Base-by-base conservation (phyloP, 306 rosid genomes). In the Ochetophila trinervis region DNA sequence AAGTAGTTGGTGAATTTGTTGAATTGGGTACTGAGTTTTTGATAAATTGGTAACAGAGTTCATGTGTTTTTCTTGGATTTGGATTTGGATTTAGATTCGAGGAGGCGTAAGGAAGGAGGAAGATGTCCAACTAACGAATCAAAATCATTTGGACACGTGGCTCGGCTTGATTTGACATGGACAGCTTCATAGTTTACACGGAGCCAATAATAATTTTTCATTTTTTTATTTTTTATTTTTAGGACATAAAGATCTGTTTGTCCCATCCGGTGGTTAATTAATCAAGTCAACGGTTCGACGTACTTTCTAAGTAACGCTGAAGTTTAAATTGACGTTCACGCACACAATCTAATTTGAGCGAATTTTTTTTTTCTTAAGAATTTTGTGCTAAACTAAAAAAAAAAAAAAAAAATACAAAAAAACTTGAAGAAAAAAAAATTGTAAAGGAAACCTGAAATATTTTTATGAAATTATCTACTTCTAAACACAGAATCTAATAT, bases 91-190 rank as follows among this genome's bases (percentile, higher is more conserved):
- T 64, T 50, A 50, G 21, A 49, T n/a, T 14, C 17, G 35, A 17
- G 44, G 19, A n/a, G 50, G 37, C 24, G 7, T 20, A 16, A 5
- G 55, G 9, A 6, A 37, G 6, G 30, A 15, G 2, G n/a, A 5
- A 50, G 22, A 4, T 0, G 12, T 4, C 1, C 1, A 8, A 27
- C 10, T 49, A 57, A 42, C 71, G 62, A 69, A 57, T 63, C 20
- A 30, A 30, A 18, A 53, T 4, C n/a, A 51, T n/a, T 23, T 0
- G 19, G 34, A 63, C 51, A 57, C 67, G 67, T 69, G 71, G 67
- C 40, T 22, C 1, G 0, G 22, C 19, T 6, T 19, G 48, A 65
- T 75, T 40, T 5, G 62, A 20, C 32, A 21, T 55, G 30, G 21
- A 36, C n/a, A 37, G n/a, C 53, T 62, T 55, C 16, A 16, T 4